Evolutionary conservation across 805 yeast genomes (phyloP).

Genomic region (Schwanniomyces occidentalis): DNA sequence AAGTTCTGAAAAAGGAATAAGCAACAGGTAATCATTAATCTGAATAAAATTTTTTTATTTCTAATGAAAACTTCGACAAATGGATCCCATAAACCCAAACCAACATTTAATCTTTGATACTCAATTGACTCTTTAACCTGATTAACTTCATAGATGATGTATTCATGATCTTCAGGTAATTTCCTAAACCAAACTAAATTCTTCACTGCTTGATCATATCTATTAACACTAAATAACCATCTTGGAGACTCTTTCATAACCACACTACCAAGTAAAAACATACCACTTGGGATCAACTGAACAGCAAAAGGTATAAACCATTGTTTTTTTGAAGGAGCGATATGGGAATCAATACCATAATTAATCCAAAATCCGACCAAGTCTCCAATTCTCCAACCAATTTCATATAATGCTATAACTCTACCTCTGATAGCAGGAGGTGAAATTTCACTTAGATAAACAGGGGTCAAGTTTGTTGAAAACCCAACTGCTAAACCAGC

Average conservation of each 20-base stretch:
- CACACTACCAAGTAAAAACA: constrained; percentile 32
- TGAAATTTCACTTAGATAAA: constrained; percentile 33
- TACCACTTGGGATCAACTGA: constrained; percentile 37
- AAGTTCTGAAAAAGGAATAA: constrained; percentile 40
- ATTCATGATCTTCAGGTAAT: constrained; percentile 34
- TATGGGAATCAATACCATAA: constrained; percentile 31
- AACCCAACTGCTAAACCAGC: constrained; percentile 39
- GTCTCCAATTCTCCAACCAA: constrained; percentile 42
- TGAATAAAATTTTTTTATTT: constrained; percentile 23
- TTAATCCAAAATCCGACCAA: constrained; percentile 40
- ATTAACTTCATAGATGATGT: constrained; percentile 34
- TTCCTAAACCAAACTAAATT: constrained; percentile 37
- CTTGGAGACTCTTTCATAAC: constrained; percentile 38
- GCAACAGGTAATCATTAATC: constrained; percentile 33
- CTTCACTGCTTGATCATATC: constrained; percentile 30
- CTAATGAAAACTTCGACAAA: constrained; percentile 28
- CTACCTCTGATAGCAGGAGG: constrained; percentile 40
- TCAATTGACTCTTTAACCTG: constrained; percentile 37
- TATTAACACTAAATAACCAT: constrained; percentile 34
- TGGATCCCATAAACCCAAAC: constrained; percentile 37
- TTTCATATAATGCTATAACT: constrained; percentile 31
- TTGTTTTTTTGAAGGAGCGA: constrained; percentile 25
- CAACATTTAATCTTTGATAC: constrained; percentile 26
- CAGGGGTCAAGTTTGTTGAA: constrained; percentile 37
- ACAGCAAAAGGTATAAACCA: constrained; percentile 43